phyloP scores from a whole-genome alignment of 306 rosid genomes.

The Sicyos baderoa region DNA sequence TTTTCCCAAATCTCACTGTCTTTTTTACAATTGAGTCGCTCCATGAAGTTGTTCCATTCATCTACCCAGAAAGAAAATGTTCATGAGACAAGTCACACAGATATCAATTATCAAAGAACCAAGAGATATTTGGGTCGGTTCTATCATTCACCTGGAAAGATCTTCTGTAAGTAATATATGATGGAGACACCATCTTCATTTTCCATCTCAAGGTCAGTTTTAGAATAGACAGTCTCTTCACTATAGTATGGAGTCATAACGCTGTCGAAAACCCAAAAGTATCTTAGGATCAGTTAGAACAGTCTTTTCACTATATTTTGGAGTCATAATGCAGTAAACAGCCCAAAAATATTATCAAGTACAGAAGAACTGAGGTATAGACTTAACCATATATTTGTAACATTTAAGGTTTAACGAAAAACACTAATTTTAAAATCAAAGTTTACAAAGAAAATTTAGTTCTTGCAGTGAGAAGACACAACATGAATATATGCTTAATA shows the following conservation, averaged over 20 bases:
- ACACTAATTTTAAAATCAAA: not conserved
- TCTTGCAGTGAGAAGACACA: not conserved
- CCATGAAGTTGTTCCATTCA: slow-evolving; percentile 98
- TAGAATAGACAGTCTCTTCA: slow-evolving; percentile 93
- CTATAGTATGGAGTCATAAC: slow-evolving; percentile 96
- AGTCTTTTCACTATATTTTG: slow-evolving; percentile 92
- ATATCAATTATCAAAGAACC: slow-evolving; percentile 20
- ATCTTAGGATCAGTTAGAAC: slow-evolving; percentile 74
- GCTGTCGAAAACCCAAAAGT: slow-evolving; percentile 37
- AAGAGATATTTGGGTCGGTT: slow-evolving; percentile 14
- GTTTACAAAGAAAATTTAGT: not conserved
- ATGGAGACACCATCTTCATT: slow-evolving; percentile 96
- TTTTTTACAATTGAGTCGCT: slow-evolving; percentile 74
- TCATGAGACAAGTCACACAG: slow-evolving; percentile 12
- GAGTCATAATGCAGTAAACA: slow-evolving; percentile 64
- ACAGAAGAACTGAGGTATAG: not conserved
- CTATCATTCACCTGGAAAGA: slow-evolving; percentile 70
- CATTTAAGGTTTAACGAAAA: not conserved
- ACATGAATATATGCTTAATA: not conserved
- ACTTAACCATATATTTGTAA: not conserved
- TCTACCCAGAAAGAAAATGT: slow-evolving; percentile 38
- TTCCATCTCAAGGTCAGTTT: slow-evolving; percentile 86
- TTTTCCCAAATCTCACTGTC: slow-evolving; percentile 75
- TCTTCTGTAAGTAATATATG: slow-evolving; percentile 89
- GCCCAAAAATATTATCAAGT: slow-evolving; percentile 18